phyloP scores from a whole-genome alignment of 768 basidiomycete species.

The Udeniomyces megalosporus region DNA sequence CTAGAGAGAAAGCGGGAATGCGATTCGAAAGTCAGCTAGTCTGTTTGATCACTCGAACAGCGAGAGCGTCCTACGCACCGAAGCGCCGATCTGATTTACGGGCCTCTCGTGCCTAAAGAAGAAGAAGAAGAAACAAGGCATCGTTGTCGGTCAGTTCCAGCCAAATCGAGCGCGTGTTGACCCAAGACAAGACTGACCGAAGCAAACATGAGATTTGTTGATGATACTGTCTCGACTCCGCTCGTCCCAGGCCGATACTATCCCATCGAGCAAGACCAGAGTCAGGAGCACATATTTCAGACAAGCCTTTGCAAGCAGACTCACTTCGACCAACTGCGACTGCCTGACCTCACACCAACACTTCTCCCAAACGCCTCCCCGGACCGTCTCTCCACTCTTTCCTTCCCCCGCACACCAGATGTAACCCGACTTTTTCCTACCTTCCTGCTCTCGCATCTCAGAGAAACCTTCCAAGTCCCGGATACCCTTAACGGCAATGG shows the following conservation, averaged over 20 bases:
- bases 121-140: not conserved
- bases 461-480: constrained; percentile 3
- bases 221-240: not conserved
- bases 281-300: too few species aligned
- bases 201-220: constrained; percentile 15
- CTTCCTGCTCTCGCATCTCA: constrained; percentile 7
- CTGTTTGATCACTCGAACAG: too few species aligned
- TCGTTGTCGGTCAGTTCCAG: too few species aligned
- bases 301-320: not conserved
- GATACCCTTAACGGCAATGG: not conserved
- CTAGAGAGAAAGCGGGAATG: not conserved
- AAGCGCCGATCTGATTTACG: constrained; percentile 13
- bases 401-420: constrained; percentile 11
- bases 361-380: not conserved
- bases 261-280: too few species aligned
- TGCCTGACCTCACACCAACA: constrained; percentile 16
- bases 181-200: not conserved
- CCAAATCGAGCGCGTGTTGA: too few species aligned
- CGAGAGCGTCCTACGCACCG: not conserved
- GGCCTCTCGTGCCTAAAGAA: constrained; percentile 5
- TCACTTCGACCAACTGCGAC: constrained; percentile 6
- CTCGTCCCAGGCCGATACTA: not conserved
- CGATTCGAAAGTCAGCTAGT: not conserved
- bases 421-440: constrained; percentile 14
- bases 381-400: not conserved